Evolutionary conservation across 257 asterid genomes (phyloP).

Genomic region (Ligustrum vulgare): DNA sequence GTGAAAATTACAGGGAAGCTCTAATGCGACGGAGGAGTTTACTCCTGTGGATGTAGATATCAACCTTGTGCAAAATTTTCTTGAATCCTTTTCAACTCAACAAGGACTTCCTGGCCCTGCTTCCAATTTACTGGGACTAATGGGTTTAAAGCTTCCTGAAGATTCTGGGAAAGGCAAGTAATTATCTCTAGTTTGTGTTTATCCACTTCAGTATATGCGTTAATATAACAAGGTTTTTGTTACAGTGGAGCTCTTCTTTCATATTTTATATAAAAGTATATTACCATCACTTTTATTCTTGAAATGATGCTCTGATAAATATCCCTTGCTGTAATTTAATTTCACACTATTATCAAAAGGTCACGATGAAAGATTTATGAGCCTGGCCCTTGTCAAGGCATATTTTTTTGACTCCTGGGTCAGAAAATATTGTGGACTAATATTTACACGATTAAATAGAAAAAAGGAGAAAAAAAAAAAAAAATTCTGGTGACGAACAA

Average conservation of each 20-base stretch:
- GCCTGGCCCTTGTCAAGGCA: no score
- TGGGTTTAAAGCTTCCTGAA: constrained; percentile 81
- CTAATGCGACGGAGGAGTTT: constrained; percentile 55
- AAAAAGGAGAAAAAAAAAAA: no score
- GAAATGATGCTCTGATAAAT: no score
- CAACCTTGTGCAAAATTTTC: constrained; percentile 82
- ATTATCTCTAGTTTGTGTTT: not conserved
- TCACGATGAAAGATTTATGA: no score
- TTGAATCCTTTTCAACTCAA: constrained; percentile 80
- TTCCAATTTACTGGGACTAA: constrained; percentile 81
- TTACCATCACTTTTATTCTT: no score
- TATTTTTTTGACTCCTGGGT: no score
- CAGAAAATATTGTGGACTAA: no score
- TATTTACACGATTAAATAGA: no score
- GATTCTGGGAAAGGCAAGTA: constrained; percentile 63
- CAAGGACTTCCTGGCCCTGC: constrained; percentile 96
- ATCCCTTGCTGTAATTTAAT: no score
- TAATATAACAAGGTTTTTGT: not conserved
- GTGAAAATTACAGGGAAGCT: constrained; percentile 54
- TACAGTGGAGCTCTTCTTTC: not conserved
- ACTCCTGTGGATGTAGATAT: constrained; percentile 86
- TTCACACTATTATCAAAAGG: no score
- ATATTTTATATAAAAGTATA: no score
- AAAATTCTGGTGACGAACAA: no score
- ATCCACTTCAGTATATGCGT: not conserved